Conservation (phyloP, 2,329 filamentous ascomycete species). For the Aspergillus sp. region DNA sequence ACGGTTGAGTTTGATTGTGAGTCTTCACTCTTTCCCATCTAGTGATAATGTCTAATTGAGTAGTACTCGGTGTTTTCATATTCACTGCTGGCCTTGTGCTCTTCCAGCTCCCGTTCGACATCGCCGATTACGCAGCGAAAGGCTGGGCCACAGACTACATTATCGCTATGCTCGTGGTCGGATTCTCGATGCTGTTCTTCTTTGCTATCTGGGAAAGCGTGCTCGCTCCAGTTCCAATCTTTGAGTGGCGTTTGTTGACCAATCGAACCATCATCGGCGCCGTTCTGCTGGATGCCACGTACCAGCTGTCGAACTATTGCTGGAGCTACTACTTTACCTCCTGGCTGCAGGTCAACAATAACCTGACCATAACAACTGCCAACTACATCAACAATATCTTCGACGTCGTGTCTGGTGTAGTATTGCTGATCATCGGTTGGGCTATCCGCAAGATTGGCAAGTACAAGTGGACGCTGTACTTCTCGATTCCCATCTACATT, state of each 20-base stretch:
- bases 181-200: constrained; percentile 51
- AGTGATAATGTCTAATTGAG: no score
- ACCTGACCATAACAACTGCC: constrained; percentile 30
- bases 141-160: constrained; percentile 48
- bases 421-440: constrained; percentile 55
- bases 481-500: constrained; percentile 55
- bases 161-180: constrained; percentile 55
- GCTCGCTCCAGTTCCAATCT: constrained; percentile 53
- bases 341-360: constrained; percentile 22
- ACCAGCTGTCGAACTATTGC: constrained; percentile 22
- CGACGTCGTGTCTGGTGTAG: constrained; percentile 56
- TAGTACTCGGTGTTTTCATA: constrained; percentile 62
- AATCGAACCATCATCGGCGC: constrained; percentile 21
- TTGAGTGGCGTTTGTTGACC: constrained; percentile 52
- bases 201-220: constrained; percentile 57
- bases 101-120: constrained; percentile 64
- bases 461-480: constrained; percentile 56
- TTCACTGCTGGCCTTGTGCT: constrained; percentile 61
- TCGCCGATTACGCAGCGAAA: constrained; percentile 42
- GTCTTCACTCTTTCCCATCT: neutral
- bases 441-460: constrained; percentile 51
- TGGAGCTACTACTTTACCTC: constrained; percentile 24
- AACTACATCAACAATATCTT: constrained; percentile 51
- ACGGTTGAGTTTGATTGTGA: neutral
- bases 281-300: constrained; percentile 27